Evolutionary conservation across 257 asterid species (phyloP), one percentile per base, ranked within the genome.

Genomic region (Paraleonurus japonicus): DNA sequence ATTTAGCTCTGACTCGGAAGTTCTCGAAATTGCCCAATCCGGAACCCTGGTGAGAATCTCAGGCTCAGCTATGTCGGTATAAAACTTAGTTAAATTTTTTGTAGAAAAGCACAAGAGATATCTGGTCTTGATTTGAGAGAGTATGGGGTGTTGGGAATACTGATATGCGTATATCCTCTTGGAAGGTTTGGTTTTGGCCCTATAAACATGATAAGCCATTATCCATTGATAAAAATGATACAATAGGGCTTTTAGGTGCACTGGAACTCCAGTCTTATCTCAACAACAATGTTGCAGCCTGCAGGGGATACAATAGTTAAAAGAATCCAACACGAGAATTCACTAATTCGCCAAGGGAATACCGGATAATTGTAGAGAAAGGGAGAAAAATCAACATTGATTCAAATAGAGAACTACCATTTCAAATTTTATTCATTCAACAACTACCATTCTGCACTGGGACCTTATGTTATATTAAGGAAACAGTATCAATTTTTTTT

Each of bases 1-100:
- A 85, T 91, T 94, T 76, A 91, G 88, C 83, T 76, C 79, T 12
- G 97, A 94, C 63, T 76, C 95, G 4, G 90, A 86, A 62, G 96
- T 89, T 78, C 84, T 94, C 41, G 75, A 51, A 77, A 85, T 91
- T 47, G 92, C 96, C 59, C 78, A 80, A 79, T 87, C 96, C 32
- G 97, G 97, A 71, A 86, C 96, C 77, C 80, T 85, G 96, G 99
- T 94, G 83, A 86, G 90, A 64, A 75, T 67, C 43, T 65, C 48
- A 65, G 33, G 65, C 43, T 65, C 48, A 65, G 33, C 69, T 63
- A 30, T 54, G 28, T 43, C 30, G 28, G 15, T 70, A 53, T 53
- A 57, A 61, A 75, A 45, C 1, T 70, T 30, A 27, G 4, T 11
- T 37, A 45, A 58, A 23, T 17, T 66, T 17, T 65, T 4, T 41